Conservation (phyloP, 1,139 yeast genomes). For the Scheffersomyces titani region DNA sequence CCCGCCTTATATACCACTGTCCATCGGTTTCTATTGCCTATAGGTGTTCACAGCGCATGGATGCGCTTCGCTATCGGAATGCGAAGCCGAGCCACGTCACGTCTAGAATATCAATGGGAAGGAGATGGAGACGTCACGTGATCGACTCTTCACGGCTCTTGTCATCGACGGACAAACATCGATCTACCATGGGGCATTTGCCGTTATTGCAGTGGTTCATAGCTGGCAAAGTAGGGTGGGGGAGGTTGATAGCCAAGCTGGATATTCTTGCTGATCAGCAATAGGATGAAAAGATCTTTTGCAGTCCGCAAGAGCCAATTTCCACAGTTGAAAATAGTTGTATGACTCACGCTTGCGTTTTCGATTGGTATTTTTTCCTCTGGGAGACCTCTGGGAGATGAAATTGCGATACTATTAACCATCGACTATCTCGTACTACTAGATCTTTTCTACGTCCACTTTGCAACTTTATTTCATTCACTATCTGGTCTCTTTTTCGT, state of each 20-base stretch:
- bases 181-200: neutral
- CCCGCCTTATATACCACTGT: neutral
- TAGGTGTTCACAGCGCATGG: constrained; percentile 6
- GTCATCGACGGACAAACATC: neutral
- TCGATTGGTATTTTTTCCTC: too few relatives aligned
- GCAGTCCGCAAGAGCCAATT: neutral
- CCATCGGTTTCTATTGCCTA: constrained; percentile 15
- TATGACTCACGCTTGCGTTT: too few relatives aligned
- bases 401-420: too few relatives aligned
- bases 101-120: neutral
- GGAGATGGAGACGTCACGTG: neutral
- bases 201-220: neutral
- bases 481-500: neutral
- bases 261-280: neutral
- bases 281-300: neutral
- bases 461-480: neutral
- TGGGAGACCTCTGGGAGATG: too few relatives aligned
- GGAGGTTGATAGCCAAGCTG: neutral
- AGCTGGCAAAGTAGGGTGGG: neutral
- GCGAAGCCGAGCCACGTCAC: constrained; percentile 5
- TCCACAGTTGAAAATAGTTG: neutral
- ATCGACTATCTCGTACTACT: too few relatives aligned
- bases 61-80: constrained; percentile 1
- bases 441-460: neutral
- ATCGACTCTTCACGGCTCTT: neutral